Evolutionary conservation across 495 filamentous ascomycete species (phyloP), one percentile per base, ranked within the genome.

Genomic region (Trichoderma orchidacearum): DNA sequence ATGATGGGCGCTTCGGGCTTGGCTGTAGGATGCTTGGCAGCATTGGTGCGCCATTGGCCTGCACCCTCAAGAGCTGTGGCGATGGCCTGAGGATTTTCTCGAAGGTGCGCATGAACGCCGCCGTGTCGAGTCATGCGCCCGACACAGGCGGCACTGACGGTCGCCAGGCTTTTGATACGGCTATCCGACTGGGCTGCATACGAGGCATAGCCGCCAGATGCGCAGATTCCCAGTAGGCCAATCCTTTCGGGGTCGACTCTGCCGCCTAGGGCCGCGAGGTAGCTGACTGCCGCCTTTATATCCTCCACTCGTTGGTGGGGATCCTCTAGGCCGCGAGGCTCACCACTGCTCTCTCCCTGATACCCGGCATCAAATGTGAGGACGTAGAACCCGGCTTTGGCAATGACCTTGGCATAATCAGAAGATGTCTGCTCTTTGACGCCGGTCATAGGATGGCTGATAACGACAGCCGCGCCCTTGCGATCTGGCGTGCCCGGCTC

Each of bases 181-280:
- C 28, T 7, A 45, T 76, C 72, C 0, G 68, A 64, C 57, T 71
- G 65, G 13, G 71, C 64, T 0, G 73, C 70, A 41, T 55, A 69
- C 4, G 62, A 54, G 0, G 61, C 62, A 55, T 71, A 74, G 7
- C 67, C 70, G 7, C 71, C 71, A 5, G 63, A 64, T 64, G 51
- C 72, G 58, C 71, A 75, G 34, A 75, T 70, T 12, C 72, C 71
- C 1, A 75, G 60, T 1, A 62, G 69, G 5, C 72, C 72, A 35
- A 75, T 73, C 6, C 60, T 56, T 5, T 61, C 54, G 1, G 56
- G 23, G 52, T 74, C 64, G 23, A 74, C 66, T 3, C 64, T 54
- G 29, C 62, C 60, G 3, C 51, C 31, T 7, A 53, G 51, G 9
- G 59, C 64, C 12, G 60, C 36, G 1, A 74, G 63, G 61, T 67